Base-by-base conservation (phyloP, 352 stramenopile genomes). In the Plasmopara halstedii region DNA sequence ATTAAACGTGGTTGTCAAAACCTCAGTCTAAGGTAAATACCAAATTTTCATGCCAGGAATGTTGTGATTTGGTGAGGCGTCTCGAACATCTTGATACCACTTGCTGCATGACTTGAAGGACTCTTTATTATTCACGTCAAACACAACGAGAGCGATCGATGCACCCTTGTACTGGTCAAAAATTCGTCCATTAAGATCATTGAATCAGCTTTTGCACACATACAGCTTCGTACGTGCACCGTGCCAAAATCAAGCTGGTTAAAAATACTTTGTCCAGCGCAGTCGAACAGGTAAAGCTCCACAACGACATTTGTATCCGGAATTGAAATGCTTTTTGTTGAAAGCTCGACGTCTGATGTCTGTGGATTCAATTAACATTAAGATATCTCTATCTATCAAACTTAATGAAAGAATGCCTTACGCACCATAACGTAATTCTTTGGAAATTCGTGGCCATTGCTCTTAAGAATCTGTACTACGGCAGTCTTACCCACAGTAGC, bases 351-450 rank as follows among this genome's bases (percentile, higher is more conserved):
- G 38, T 79, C 73, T 14, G 85, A 94, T 2, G 90, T 97, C 83
- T 94, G 13, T 21, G 2, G 5, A 36, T n/a, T 36, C 5, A 36
- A 18, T 18, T 3, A 36, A 11, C 15, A 4, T 19, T 36, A 4
- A 18, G 15, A 36, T 15, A 36, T 13, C 8, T 36, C 31, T 6
- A 11, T 11, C 6, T 32, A 32, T 32, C 26, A n/a, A n/a, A n/a
- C 26, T 32, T 11, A 11, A 11, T 32, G 6, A 11, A 6, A 1
- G 13, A 11, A 56, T 13, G 14, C 1, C 19, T 17, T n/a, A 36
- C 37, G 32, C 42, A 88, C 81, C 90, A 97, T 97, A 34, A 96
- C 67, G 63, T 97, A 97, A 59, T 97, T 97, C 59, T 97, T 97
- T 0, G 88, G 88, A 53, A 96, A 97, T 44, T 94, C 85, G 50